phyloP scores from a whole-genome alignment of 108 stramenopile species.

The Conticribra guillardii region DNA sequence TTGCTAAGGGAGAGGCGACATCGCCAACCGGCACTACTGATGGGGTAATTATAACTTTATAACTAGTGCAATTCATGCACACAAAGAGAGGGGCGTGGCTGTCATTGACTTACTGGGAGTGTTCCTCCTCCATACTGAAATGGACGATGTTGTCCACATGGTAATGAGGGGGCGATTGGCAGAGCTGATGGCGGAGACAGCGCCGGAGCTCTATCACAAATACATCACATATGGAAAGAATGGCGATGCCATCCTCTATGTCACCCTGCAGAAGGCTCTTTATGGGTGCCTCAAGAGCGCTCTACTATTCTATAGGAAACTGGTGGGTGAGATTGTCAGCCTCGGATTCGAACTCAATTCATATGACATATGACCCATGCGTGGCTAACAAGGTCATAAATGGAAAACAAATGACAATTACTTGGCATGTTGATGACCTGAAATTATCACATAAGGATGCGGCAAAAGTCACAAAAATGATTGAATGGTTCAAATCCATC shows the following conservation, averaged over 20 bases:
- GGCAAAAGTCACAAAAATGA: not conserved
- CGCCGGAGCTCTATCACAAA: not conserved
- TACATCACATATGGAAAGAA: not conserved
- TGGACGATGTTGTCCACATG: no score
- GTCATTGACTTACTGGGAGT: constrained; percentile 1
- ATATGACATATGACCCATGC: constrained; percentile 14
- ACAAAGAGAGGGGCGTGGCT: constrained; percentile 1
- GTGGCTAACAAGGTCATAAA: constrained; percentile 5
- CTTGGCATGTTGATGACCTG: constrained; percentile 10
- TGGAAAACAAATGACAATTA: constrained; percentile 4
- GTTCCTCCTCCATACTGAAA: constrained; percentile 5
- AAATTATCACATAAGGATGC: constrained; percentile 1
- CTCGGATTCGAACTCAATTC: constrained; percentile 2
- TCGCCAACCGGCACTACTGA: constrained; percentile 2
- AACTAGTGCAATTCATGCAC: constrained; percentile 1
- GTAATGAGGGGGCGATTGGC: no score
- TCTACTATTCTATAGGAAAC: not conserved
- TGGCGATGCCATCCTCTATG: not conserved
- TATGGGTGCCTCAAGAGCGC: not conserved
- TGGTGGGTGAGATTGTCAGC: not conserved
- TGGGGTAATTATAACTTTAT: not conserved
- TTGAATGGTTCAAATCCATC: not conserved
- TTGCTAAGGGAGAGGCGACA: no score
- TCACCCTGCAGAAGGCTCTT: not conserved
- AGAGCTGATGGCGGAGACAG: not conserved